Evolutionary conservation across 441 rosid species (phyloP), one percentile per base, ranked within the genome.

Genomic region (Erodium chrysanthum): DNA sequence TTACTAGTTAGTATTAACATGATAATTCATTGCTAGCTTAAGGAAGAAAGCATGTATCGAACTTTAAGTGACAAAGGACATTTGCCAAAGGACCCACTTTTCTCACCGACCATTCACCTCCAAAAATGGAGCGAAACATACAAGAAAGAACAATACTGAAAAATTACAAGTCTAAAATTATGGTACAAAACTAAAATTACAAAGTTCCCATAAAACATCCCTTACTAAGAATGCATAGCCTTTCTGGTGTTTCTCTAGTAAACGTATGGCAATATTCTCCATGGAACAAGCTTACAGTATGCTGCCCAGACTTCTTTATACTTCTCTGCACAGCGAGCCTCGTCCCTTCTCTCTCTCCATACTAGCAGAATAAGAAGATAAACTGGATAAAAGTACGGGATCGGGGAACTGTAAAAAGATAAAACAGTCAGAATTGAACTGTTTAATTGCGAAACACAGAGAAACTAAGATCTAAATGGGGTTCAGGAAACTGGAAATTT

Each of bases 341-440:
- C 96, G 8, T 93, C 97, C 72, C 98, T 88, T 67, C 96, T 76
- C 58, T 91, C 97, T 74, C 96, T 84, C 98, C 98, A 89, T 80
- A 88, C 73, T 72, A 93, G 79, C 71, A 93, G 82, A 79, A 90
- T 86, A 46, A 90, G 80, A 58, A 90, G 98, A 74, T 90, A 90
- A 42, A 80, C 79, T 0, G 98, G 97, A 75, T 92, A 90, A 65
- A 92, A 88, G 78, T 90, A 89, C 0, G 98, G 97, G 33, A 87
- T 67, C 0, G 83, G 89, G 42, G 98, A 93, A 67, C 98, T 93
- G 88, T 75, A 70, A 64, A 70, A 68, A 35, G 27, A 25, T 0
- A 0, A 44, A 3, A 3, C 40, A 0, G 50, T 44, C 50, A 44
- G 50, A 44, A 10, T 11, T 10, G 50, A 44, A 44, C 50, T 1